A percentile compares a stretch with the other conserved stretches of the same genome.
These are phyloP conservation scores for Camellia oleifera DNA, from an alignment of 179 eudicot species.

Conservation along the genomic window DNA sequence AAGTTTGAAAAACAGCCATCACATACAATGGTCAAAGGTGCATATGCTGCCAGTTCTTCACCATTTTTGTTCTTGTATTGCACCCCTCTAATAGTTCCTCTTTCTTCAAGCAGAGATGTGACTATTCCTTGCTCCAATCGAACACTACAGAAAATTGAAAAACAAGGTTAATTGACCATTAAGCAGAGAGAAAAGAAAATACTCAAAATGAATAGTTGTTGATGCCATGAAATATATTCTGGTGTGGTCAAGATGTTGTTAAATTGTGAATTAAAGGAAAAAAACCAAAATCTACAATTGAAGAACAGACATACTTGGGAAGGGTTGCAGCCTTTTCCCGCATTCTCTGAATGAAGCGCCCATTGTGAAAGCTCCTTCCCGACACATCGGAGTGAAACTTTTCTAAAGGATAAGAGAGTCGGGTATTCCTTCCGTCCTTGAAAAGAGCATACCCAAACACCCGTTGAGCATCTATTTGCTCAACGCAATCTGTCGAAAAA, in stretches of 20 bases:
- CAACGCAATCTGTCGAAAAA: constrained; percentile 60
- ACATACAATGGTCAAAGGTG: constrained; percentile 74
- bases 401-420: constrained; percentile 67
- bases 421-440: constrained; percentile 65
- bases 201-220: not conserved
- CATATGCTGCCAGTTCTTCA: constrained; percentile 50
- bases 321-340: constrained; percentile 68
- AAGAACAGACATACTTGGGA: constrained; percentile 45
- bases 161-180: not conserved
- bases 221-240: not conserved
- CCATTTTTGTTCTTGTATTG: constrained; percentile 64
- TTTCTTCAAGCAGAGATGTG: constrained; percentile 60
- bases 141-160: constrained; percentile 36
- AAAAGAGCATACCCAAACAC: constrained; percentile 77
- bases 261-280: not conserved
- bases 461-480: constrained; percentile 73
- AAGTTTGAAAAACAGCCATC: constrained; percentile 77
- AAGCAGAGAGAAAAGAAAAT: not conserved
- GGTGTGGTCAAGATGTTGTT: not conserved
- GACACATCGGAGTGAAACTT: constrained; percentile 62
- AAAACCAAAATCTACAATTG: too few species aligned
- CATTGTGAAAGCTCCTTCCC: constrained; percentile 86
- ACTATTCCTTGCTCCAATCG: constrained; percentile 75
- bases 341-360: constrained; percentile 79
- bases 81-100: constrained; percentile 61